Conservation (phyloP, 805 yeast genomes). For the Barnettozyma botsteinii region DNA sequence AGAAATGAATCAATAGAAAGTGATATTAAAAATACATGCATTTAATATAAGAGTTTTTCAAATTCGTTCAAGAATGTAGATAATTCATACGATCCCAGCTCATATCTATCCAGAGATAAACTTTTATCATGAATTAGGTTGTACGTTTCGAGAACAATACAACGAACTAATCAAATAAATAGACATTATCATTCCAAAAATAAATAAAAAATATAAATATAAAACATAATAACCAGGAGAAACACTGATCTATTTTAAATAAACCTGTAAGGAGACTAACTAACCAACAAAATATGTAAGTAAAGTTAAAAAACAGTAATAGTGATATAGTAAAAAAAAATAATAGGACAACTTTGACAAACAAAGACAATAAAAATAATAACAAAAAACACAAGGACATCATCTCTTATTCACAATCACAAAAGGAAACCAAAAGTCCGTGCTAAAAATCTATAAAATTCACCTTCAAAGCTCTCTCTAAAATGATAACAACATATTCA, state of each 20-base stretch:
- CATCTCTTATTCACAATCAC: no score
- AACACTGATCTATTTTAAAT: neutral
- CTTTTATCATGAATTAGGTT: no score
- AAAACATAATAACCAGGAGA: neutral
- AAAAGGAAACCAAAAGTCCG: no score
- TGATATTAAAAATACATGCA: neutral
- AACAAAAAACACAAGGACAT: no score
- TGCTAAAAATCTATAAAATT: no score
- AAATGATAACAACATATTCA: neutral
- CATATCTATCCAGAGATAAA: no score
- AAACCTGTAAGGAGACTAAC: neutral
- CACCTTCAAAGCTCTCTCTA: slow-evolving; percentile 1
- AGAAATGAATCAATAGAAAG: neutral
- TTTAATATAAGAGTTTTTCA: neutral
- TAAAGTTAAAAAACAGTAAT: neutral
- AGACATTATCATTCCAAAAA: slow-evolving; percentile 8
- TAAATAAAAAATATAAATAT: slow-evolving; percentile 2
- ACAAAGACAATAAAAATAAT: no score
- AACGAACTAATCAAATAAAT: slow-evolving; percentile 1
- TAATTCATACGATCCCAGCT: slow-evolving; percentile 31
- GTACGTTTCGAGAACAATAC: neutral
- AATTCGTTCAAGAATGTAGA: no score
- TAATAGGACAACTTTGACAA: no score
- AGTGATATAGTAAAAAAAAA: no score
- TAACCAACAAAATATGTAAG: neutral